Base-by-base conservation (phyloP, 768 basidiomycete genomes). In the Cystofilobasidium ferigula region DNA sequence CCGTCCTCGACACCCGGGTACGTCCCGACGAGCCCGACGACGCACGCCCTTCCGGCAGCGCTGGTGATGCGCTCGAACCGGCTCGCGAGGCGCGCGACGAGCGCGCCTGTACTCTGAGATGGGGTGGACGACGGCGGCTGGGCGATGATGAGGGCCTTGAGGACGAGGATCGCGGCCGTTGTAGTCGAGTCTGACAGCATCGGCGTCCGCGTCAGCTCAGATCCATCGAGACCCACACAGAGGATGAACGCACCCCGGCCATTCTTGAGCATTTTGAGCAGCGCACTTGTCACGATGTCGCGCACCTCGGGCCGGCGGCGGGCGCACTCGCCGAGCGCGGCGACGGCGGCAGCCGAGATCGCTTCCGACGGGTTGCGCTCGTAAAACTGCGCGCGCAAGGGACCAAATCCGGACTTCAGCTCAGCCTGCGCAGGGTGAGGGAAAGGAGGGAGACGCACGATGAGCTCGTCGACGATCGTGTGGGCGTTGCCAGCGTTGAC, bases 21-120 rank as follows among this genome's bases (percentile, higher is more conserved):
- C 74, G 95, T 90, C 0, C 94, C 93, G 0, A 91, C 90, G 0
- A 97, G 82, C 91, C 94, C 95, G 30, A 90, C 77, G 0, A 97
- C 84, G 70, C 88, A 91, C 0, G 93, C 90, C 35, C 89, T 79
- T 1, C 93, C 91, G 71, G 84, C 82, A 1, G 85, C 79, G 71
- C 92, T 88, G 9, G 79, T 81, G 59, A 97, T 88, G 60, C 84
- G 85, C 57, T 90, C 88, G 54, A 94, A 81, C 36, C 82, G 81
- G 57, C 82, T 80, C 0, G 90, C 89, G 8, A 97, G 83, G 40
- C 84, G 83, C 3, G 84, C 81, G n/a, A 94, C 85, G 69, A 94
- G 86, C 10, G 79, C 77, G 13, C 86, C 73, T 0, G 88, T 71
- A 20, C 82, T 64, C 10, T 71, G 57, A 0, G 69, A 48, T 2